Evolutionary conservation across 2,329 filamentous ascomycete genomes (phyloP).

Genomic region (Phialophora verrucosa): DNA sequence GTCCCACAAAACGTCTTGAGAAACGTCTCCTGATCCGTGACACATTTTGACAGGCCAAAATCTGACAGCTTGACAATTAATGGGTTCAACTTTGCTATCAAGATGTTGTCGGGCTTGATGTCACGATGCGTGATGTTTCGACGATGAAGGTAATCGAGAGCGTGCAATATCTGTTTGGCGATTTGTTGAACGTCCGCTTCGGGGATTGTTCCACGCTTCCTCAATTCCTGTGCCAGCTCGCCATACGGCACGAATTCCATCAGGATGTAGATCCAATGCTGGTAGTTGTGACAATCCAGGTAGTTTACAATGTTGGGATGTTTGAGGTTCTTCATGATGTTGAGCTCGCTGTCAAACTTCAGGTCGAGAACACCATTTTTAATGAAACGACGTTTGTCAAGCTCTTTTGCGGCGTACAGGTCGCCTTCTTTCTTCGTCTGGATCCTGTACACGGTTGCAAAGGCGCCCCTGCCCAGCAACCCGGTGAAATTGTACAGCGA

Average conservation of each 20-base stretch:
- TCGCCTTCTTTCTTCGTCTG: slow-evolving; percentile 83
- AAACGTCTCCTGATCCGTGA: slow-evolving; percentile 88
- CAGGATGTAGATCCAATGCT: slow-evolving; percentile 85
- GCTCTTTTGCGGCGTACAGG: slow-evolving; percentile 88
- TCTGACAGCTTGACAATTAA: slow-evolving; percentile 90
- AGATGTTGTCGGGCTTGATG: slow-evolving; percentile 97
- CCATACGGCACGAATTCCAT: slow-evolving; percentile 91
- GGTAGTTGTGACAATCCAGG: slow-evolving; percentile 83
- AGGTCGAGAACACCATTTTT: slow-evolving; percentile 89
- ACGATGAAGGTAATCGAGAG: slow-evolving; percentile 82
- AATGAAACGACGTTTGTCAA: slow-evolving; percentile 91
- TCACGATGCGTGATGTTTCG: slow-evolving; percentile 96
- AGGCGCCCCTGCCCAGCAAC: slow-evolving; percentile 88
- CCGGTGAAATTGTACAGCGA: slow-evolving; percentile 81
- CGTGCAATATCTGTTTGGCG: slow-evolving; percentile 71
- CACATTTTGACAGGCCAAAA: slow-evolving; percentile 94
- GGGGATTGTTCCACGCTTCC: slow-evolving; percentile 64
- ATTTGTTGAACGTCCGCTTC: slow-evolving; percentile 75
- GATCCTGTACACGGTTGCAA: slow-evolving; percentile 90
- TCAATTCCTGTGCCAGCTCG: slow-evolving; percentile 78
- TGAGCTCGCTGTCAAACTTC: slow-evolving; percentile 96
- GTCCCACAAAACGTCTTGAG: slow-evolving; percentile 97
- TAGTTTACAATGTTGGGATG: slow-evolving; percentile 93
- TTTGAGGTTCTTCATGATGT: slow-evolving; percentile 83
- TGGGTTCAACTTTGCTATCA: slow-evolving; percentile 75